Evolutionary conservation across 495 filamentous ascomycete species (phyloP).

Genomic region (Gamarada debralockiae): DNA sequence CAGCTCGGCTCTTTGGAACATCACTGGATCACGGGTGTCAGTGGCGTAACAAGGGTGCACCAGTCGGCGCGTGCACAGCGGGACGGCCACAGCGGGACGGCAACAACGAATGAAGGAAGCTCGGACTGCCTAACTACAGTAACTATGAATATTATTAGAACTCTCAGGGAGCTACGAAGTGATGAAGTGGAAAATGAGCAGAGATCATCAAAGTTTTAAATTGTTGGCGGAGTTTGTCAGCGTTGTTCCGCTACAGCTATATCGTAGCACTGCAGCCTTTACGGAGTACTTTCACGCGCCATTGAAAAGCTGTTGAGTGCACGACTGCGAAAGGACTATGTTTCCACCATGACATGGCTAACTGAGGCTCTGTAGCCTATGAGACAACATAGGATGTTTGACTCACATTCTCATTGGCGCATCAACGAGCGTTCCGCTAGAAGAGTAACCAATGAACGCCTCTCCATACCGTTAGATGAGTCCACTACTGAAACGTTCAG

Average conservation of each 20-base stretch:
- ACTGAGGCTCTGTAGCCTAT: too few species aligned
- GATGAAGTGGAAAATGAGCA: conserved; percentile 1
- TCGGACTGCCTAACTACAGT: neutral
- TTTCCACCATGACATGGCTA: too few species aligned
- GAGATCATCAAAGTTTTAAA: neutral
- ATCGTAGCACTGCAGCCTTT: conserved; percentile 5
- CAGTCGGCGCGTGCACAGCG: neutral
- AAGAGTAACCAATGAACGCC: too few species aligned
- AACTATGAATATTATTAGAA: neutral
- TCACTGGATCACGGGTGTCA: neutral
- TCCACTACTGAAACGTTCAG: too few species aligned
- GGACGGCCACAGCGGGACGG: neutral
- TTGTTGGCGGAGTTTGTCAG: neutral
- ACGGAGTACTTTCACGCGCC: neutral
- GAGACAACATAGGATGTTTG: too few species aligned
- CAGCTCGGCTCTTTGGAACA: neutral
- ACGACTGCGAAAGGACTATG: too few species aligned
- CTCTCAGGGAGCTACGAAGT: neutral
- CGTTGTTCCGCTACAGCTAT: neutral
- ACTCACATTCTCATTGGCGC: too few species aligned
- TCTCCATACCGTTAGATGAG: too few species aligned
- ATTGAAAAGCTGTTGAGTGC: too few species aligned
- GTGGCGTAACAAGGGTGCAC: conserved; percentile 1
- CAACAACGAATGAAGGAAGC: neutral
- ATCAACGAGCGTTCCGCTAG: too few species aligned